Percentiles rank a stretch among this genome's conserved stretches.
Evolutionary conservation across 345 rosid genomes (phyloP).

Genomic region (Excoecaria agallocha): DNA sequence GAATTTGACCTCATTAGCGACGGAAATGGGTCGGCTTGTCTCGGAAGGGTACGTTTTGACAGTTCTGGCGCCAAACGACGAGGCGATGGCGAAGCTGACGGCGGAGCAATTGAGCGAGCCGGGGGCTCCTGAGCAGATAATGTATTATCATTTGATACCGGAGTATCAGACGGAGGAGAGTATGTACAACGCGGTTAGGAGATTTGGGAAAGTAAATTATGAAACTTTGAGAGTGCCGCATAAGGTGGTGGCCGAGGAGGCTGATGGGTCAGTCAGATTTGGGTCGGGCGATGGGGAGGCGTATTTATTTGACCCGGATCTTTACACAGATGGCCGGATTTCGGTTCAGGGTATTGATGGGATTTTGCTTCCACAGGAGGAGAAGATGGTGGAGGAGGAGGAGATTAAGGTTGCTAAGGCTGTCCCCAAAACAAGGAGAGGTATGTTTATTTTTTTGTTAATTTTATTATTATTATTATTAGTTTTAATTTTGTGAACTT

Average conservation of each 20-base stretch:
- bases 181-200: slow-evolving; percentile 77
- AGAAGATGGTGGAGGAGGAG: slow-evolving; percentile 17
- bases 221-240: slow-evolving; percentile 86
- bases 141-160: slow-evolving; percentile 81
- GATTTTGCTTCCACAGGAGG: slow-evolving; percentile 64
- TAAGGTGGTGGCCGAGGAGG: slow-evolving; percentile 81
- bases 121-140: slow-evolving; percentile 92
- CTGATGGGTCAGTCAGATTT: slow-evolving; percentile 91
- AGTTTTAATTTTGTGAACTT: too few relatives aligned
- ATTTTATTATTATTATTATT: too few relatives aligned
- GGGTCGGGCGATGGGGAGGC: slow-evolving; percentile 75
- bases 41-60: slow-evolving; percentile 92
- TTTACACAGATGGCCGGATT: slow-evolving; percentile 86
- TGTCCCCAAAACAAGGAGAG: slow-evolving; percentile 74
- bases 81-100: slow-evolving; percentile 92
- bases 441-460: slow-evolving; percentile 37
- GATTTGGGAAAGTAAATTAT: slow-evolving; percentile 82
- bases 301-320: slow-evolving; percentile 92
- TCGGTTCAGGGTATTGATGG: slow-evolving; percentile 94
- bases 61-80: slow-evolving; percentile 91
- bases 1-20: slow-evolving; percentile 83
- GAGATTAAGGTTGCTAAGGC: slow-evolving; percentile 42
- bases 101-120: slow-evolving; percentile 93
- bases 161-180: slow-evolving; percentile 99
- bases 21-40: slow-evolving; percentile 86